Conservation (phyloP, 1,139 yeast genomes). For the Taiozyma sp. region DNA sequence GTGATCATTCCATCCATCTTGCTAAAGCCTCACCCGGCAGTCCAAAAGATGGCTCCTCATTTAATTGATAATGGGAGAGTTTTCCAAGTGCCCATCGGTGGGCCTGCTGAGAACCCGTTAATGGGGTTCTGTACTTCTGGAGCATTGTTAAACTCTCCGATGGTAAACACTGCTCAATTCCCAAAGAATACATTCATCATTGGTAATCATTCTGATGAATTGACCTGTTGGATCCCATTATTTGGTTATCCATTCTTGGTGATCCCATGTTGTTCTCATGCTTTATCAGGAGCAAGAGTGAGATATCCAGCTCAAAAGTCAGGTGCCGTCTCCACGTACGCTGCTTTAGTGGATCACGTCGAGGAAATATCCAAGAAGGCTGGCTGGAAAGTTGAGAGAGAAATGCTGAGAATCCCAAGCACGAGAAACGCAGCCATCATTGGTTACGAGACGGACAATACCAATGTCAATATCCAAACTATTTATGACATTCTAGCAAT, state of each 20-base stretch:
- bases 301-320: slow-evolving; percentile 48
- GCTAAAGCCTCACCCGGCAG: slow-evolving; percentile 62
- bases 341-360: slow-evolving; percentile 80
- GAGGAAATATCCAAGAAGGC: slow-evolving; percentile 56
- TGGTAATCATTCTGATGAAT: slow-evolving; percentile 94
- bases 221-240: slow-evolving; percentile 93
- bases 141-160: slow-evolving; percentile 45
- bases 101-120: slow-evolving; percentile 22
- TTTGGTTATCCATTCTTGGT: slow-evolving; percentile 84
- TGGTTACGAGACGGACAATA: slow-evolving; percentile 41
- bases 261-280: slow-evolving; percentile 93
- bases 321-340: slow-evolving; percentile 45
- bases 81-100: slow-evolving; percentile 41
- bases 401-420: slow-evolving; percentile 89
- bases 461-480: slow-evolving; percentile 26
- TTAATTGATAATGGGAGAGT: slow-evolving; percentile 53
- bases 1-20: slow-evolving; percentile 72
- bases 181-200: slow-evolving; percentile 71
- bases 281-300: slow-evolving; percentile 67
- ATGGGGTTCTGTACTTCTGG: slow-evolving; percentile 25
- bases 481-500: slow-evolving; percentile 54
- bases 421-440: slow-evolving; percentile 90
- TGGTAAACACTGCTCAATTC: slow-evolving; percentile 63
- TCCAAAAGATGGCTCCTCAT: slow-evolving; percentile 47
- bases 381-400: slow-evolving; percentile 86